These are phyloP conservation scores for Arachis monticola DNA, from an alignment of 331 rosid species.

Conservation along the genomic window DNA sequence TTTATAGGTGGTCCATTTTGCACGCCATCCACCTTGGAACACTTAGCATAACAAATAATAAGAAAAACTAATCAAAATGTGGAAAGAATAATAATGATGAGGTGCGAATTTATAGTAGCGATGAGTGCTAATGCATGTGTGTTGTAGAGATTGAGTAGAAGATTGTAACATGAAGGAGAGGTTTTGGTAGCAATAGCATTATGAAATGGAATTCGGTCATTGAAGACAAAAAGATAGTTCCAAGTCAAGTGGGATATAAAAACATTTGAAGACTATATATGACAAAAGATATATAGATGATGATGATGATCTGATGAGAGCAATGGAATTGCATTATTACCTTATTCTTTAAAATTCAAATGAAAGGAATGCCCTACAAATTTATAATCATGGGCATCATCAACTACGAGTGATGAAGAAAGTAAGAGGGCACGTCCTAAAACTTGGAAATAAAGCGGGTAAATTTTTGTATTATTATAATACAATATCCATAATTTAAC, in stretches of 20 bases:
- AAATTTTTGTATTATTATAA: slow-evolving; percentile 17
- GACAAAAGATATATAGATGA: background rate
- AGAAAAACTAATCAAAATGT: background rate
- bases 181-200: background rate
- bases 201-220: background rate
- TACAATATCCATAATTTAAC: background rate
- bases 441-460: slow-evolving; percentile 36
- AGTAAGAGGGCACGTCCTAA: slow-evolving; percentile 59
- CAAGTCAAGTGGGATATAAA: slow-evolving; percentile 12
- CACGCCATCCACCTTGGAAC: no score
- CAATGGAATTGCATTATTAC: background rate
- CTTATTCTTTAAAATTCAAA: slow-evolving; percentile 22
- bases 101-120: slow-evolving; percentile 23
- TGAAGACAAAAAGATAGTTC: background rate
- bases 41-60: background rate
- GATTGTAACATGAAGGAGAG: background rate
- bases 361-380: background rate
- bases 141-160: no score
- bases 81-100: background rate
- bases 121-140: background rate
- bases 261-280: slow-evolving; percentile 8
- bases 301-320: background rate
- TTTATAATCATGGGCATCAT: slow-evolving; percentile 28
- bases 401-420: slow-evolving; percentile 21
- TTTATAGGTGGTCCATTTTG: no score